Conservation (phyloP, 2,329 filamentous ascomycete genomes). For the Penicillium sp. region DNA sequence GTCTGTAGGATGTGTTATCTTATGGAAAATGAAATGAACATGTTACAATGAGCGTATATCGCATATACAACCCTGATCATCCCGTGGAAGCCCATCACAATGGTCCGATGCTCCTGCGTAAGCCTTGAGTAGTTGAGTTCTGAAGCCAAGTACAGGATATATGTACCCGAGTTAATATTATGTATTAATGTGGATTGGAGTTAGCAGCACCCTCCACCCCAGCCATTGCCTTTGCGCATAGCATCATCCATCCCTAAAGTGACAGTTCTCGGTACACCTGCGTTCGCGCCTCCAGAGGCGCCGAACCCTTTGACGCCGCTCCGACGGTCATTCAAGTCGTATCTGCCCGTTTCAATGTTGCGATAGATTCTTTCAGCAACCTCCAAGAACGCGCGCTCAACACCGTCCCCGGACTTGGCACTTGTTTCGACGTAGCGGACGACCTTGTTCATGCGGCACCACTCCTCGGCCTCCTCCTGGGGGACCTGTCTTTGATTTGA, state of each 20-base stretch:
- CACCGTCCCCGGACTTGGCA: slow-evolving; percentile 91
- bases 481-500: slow-evolving; percentile 72
- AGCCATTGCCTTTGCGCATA: slow-evolving; percentile 45
- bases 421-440: slow-evolving; percentile 95
- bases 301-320: slow-evolving; percentile 78
- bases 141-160: neutral
- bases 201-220: slow-evolving; percentile 42
- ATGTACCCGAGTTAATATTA: neutral
- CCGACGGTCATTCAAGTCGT: slow-evolving; percentile 89
- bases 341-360: slow-evolving; percentile 93
- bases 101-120: neutral
- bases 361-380: slow-evolving; percentile 95
- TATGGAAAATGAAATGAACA: neutral
- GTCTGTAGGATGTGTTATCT: neutral
- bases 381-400: slow-evolving; percentile 89
- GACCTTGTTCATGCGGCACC: slow-evolving; percentile 82
- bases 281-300: slow-evolving; percentile 39
- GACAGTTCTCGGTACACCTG: slow-evolving; percentile 42
- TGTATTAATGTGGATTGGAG: slow-evolving; percentile 2
- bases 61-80: neutral
- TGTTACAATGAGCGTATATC: neutral
- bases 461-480: slow-evolving; percentile 79
- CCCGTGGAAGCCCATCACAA: too few relatives aligned
- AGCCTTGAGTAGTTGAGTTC: neutral
- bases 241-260: slow-evolving; percentile 51